Evolutionary conservation across 768 basidiomycete genomes (phyloP).

Genomic region (Phaeotremella skinneri): DNA sequence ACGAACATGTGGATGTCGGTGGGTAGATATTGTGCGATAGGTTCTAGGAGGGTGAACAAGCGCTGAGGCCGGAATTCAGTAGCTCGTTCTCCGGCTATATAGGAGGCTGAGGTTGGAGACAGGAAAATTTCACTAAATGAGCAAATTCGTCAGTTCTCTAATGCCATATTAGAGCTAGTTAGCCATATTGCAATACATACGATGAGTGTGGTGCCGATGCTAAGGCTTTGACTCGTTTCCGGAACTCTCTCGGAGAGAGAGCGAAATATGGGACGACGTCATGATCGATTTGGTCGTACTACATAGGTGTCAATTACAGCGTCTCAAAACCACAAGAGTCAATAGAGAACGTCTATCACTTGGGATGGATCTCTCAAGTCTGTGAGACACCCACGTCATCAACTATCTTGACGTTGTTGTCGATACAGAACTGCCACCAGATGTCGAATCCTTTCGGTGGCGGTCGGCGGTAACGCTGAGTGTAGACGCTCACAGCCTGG

Average conservation of each 20-base stretch:
- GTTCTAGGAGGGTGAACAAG: conserved; percentile 40
- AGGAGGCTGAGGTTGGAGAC: conserved; percentile 25
- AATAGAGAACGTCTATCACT: neutral
- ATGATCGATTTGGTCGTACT: conserved; percentile 49
- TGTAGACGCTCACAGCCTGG: conserved; percentile 79
- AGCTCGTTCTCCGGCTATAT: conserved; percentile 31
- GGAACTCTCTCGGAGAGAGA: conserved; percentile 58
- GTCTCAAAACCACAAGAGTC: neutral
- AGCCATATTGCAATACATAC: conserved; percentile 12
- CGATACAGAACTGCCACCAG: conserved; percentile 78
- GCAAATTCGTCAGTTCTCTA: neutral
- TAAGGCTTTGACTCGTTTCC: conserved; percentile 29
- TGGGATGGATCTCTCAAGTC: conserved; percentile 56
- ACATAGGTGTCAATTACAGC: neutral
- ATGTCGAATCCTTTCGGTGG: conserved; percentile 88
- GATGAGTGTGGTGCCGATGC: conserved; percentile 33
- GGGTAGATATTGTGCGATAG: conserved; percentile 38
- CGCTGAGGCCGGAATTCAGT: conserved; percentile 30
- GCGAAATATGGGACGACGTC: conserved; percentile 85
- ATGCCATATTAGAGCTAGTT: neutral
- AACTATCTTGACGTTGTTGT: conserved; percentile 70
- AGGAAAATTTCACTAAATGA: conserved; percentile 34
- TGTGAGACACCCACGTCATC: conserved; percentile 70
- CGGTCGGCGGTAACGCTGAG: conserved; percentile 66
- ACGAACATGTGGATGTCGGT: conserved; percentile 36